Percentiles rank a stretch among this genome's conserved stretches.
These are phyloP conservation scores for Barnettozyma populi DNA, from an alignment of 805 yeast species.

Conservation along the genomic window DNA sequence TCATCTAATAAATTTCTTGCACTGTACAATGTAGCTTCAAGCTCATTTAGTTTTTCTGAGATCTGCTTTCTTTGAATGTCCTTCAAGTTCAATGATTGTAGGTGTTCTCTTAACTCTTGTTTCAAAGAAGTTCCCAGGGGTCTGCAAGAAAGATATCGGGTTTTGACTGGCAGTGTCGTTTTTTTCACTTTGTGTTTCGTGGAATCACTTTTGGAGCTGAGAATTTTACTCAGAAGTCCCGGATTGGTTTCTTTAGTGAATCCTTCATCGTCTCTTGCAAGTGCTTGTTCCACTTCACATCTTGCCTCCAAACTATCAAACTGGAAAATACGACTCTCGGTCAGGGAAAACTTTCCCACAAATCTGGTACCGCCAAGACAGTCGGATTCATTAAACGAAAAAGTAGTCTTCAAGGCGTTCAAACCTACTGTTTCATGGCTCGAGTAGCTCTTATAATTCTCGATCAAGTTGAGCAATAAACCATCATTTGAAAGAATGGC, in stretches of 20 bases:
- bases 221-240: constrained; percentile 16
- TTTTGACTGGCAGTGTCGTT: constrained; percentile 21
- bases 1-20: constrained; percentile 57
- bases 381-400: constrained; percentile 28
- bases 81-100: constrained; percentile 45
- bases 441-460: constrained; percentile 21
- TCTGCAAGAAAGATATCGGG: constrained; percentile 36
- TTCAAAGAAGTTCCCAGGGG: constrained; percentile 47
- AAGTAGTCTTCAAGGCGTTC: constrained; percentile 17
- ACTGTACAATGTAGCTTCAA: constrained; percentile 71
- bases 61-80: constrained; percentile 51
- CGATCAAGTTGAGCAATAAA: constrained; percentile 32
- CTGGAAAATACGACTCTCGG: constrained; percentile 45
- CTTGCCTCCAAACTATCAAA: constrained; percentile 39
- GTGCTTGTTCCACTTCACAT: constrained; percentile 29
- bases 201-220: constrained; percentile 17
- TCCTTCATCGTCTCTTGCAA: constrained; percentile 4
- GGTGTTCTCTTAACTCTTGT: constrained; percentile 38
- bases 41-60: constrained; percentile 57
- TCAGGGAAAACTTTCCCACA: constrained; percentile 39
- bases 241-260: constrained; percentile 8
- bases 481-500: constrained; percentile 26
- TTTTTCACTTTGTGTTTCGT: constrained; percentile 20
- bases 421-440: constrained; percentile 20
- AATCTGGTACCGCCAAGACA: constrained; percentile 36